phyloP scores from a whole-genome alignment of 2,329 filamentous ascomycete genomes.

The Tolypocladium ophioglossoides region DNA sequence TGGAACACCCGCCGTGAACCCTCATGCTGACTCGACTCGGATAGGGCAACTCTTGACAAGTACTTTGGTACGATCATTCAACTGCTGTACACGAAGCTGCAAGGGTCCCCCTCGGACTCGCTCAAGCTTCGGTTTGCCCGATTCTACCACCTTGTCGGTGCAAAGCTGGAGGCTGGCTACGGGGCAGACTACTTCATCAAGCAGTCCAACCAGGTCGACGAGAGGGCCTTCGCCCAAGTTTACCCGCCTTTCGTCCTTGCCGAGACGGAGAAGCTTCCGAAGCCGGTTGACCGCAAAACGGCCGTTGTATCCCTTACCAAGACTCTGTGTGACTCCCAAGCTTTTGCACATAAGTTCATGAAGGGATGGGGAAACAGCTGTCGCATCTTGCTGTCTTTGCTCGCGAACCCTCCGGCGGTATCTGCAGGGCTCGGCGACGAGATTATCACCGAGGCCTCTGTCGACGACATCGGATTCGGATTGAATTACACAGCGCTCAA shows the following conservation, averaged over 20 bases:
- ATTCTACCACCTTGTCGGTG: conserved; percentile 88
- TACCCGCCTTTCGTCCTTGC: conserved; percentile 83
- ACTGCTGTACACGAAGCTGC: conserved; percentile 68
- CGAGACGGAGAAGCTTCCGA: conserved; percentile 77
- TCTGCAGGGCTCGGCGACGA: conserved; percentile 58
- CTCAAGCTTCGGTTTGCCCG: conserved; percentile 81
- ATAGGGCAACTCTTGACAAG: conserved; percentile 52
- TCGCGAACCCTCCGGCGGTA: conserved; percentile 75
- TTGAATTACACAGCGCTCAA: conserved; percentile 90
- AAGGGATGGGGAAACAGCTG: conserved; percentile 91
- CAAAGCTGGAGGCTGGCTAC: conserved; percentile 66
- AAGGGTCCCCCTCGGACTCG: conserved; percentile 61
- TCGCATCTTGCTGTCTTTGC: conserved; percentile 75
- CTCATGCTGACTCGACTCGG: background rate
- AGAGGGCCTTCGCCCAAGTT: conserved; percentile 68
- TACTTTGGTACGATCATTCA: conserved; percentile 75
- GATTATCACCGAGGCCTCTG: conserved; percentile 74
- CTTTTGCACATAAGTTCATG: conserved; percentile 71
- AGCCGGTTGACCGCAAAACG: conserved; percentile 83
- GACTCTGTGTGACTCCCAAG: conserved; percentile 74
- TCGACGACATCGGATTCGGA: conserved; percentile 91
- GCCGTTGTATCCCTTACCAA: conserved; percentile 91
- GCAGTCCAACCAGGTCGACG: conserved; percentile 72
- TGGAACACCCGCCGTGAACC: background rate
- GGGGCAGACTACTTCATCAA: conserved; percentile 88